These are phyloP conservation scores for Coemansia sp. DNA, from an alignment of 192 early-diverging fungal species.

Conservation along the genomic window DNA sequence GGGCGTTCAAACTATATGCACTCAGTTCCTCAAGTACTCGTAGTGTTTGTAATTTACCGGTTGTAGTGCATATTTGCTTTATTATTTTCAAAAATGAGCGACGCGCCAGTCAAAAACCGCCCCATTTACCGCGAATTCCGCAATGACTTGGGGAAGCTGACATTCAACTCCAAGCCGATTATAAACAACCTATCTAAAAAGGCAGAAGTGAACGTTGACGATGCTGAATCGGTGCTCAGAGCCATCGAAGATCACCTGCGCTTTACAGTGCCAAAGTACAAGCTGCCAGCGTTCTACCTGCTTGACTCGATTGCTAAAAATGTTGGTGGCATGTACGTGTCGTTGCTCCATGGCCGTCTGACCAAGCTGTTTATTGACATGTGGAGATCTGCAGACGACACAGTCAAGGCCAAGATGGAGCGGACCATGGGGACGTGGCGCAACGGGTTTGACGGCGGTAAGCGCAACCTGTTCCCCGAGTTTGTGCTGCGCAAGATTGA, in stretches of 20 bases:
- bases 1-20: background rate
- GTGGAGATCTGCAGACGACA: constrained; percentile 67
- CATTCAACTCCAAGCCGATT: constrained; percentile 91
- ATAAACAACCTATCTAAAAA: constrained; percentile 87
- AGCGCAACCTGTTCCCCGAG: constrained; percentile 35
- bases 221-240: constrained; percentile 72
- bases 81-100: background rate
- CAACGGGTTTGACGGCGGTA: constrained; percentile 56
- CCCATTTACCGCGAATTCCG: constrained; percentile 62
- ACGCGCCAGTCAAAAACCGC: constrained; percentile 29
- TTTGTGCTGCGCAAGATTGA: constrained; percentile 52
- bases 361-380: constrained; percentile 73
- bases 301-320: constrained; percentile 97
- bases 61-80: constrained; percentile 2
- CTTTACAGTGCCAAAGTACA: constrained; percentile 48
- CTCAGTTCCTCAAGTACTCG: background rate
- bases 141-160: constrained; percentile 71
- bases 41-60: constrained; percentile 1
- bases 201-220: constrained; percentile 69
- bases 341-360: constrained; percentile 71
- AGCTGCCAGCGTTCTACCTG: constrained; percentile 87
- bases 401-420: constrained; percentile 70
- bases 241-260: constrained; percentile 62
- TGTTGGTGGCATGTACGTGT: constrained; percentile 76
- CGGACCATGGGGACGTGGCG: constrained; percentile 84